Evolutionary conservation across 148 eudicot species (phyloP).

Genomic region (Bassia scoparia): DNA sequence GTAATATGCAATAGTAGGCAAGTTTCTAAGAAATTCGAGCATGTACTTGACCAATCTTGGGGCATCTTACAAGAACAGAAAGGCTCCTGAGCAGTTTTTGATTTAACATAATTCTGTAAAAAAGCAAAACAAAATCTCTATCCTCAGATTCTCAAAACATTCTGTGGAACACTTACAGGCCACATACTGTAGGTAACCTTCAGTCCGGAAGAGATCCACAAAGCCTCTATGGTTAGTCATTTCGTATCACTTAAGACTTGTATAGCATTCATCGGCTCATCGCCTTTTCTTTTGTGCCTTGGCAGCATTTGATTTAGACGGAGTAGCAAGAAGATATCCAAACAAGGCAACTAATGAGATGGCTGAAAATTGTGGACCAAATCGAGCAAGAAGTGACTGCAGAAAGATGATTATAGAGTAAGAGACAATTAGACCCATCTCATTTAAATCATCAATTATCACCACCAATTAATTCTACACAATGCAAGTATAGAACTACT

Average conservation of each 20-base stretch:
- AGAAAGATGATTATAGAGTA: background rate
- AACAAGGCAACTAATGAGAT: slow-evolving; percentile 39
- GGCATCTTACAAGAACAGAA: background rate
- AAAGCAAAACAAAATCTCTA: background rate
- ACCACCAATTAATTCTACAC: background rate
- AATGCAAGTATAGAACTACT: background rate
- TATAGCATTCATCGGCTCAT: slow-evolving; percentile 18
- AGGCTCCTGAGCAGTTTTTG: background rate
- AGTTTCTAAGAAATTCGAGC: too few species aligned
- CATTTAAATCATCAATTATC: background rate
- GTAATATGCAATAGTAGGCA: too few species aligned
- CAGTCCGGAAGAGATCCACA: background rate
- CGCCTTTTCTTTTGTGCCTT: slow-evolving; percentile 50
- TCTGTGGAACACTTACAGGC: background rate
- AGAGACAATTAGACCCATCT: background rate
- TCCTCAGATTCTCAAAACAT: background rate
- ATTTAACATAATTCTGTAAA: background rate
- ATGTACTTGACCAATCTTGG: background rate
- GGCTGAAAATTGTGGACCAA: slow-evolving; percentile 52
- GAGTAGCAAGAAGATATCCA: slow-evolving; percentile 36
- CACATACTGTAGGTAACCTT: background rate
- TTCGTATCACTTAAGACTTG: background rate
- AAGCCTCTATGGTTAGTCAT: slow-evolving; percentile 1
- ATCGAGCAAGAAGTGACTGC: slow-evolving; percentile 41
- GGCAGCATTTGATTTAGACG: slow-evolving; percentile 42